phyloP scores from a whole-genome alignment of 2,329 filamentous ascomycete genomes.

The Balansia obtecta region DNA sequence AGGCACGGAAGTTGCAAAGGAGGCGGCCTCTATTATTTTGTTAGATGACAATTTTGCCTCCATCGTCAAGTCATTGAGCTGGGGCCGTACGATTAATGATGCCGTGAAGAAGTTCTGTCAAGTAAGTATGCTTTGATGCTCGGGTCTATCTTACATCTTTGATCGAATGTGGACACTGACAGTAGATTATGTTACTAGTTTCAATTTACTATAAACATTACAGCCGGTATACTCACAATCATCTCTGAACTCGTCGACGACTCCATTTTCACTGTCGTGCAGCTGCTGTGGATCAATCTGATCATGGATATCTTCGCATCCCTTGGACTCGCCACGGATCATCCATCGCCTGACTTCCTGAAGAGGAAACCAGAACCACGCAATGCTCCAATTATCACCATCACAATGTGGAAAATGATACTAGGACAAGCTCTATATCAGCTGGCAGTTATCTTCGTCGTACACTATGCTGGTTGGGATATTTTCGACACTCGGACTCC shows the following conservation, averaged over 20 bases:
- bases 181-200: constrained; percentile 22
- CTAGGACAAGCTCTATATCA: constrained; percentile 71
- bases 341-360: constrained; percentile 42
- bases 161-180: neutral
- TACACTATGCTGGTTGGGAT: constrained; percentile 47
- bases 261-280: constrained; percentile 47
- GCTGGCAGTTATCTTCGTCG: constrained; percentile 44
- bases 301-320: constrained; percentile 60
- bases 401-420: constrained; percentile 86
- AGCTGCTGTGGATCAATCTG: constrained; percentile 55
- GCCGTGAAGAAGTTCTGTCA: constrained; percentile 53
- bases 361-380: constrained; percentile 61
- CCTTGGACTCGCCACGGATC: constrained; percentile 50
- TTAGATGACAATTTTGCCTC: constrained; percentile 55
- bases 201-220: constrained; percentile 58
- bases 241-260: constrained; percentile 45
- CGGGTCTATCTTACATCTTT: too few relatives aligned
- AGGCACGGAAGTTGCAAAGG: constrained; percentile 54
- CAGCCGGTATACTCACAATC: constrained; percentile 51
- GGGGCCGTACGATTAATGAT: constrained; percentile 51
- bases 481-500: constrained; percentile 40
- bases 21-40: constrained; percentile 52
- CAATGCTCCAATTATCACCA: constrained; percentile 57
- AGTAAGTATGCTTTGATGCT: constrained; percentile 14
- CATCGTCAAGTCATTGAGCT: constrained; percentile 49